Percentiles rank a stretch among this genome's conserved stretches.
Conservation (phyloP, 345 rosid genomes). For the Psidium friedrichsthalianum region DNA sequence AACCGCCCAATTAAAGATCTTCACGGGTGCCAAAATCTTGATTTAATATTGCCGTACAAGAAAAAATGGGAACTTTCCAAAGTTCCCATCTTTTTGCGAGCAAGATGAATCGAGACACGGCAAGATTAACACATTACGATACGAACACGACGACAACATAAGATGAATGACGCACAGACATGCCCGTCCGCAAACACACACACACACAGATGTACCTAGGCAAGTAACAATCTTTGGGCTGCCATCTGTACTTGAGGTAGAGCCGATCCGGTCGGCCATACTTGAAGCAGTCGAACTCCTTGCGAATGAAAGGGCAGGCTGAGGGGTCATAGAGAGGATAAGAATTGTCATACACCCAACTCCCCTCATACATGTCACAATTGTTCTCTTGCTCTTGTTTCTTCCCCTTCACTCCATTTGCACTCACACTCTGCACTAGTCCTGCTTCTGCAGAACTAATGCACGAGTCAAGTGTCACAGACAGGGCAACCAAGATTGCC, state of each 20-base stretch:
- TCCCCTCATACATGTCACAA: conserved; percentile 59
- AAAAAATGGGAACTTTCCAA: background rate
- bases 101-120: background rate
- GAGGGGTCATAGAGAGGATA: conserved; percentile 68
- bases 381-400: background rate
- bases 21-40: background rate
- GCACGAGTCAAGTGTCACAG: background rate
- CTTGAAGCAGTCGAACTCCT: conserved; percentile 70
- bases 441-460: background rate
- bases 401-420: background rate
- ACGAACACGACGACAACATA: background rate
- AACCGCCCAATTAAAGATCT: background rate
- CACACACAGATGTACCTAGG: conserved; percentile 34
- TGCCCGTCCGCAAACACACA: background rate
- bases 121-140: background rate
- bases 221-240: conserved; percentile 50
- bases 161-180: background rate
- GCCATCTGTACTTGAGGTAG: conserved; percentile 75
- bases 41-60: background rate
- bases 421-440: background rate
- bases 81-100: background rate
- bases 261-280: conserved; percentile 71
- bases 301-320: conserved; percentile 56
- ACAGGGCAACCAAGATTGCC: background rate
- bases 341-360: conserved; percentile 56